Evolutionary conservation across 2,329 filamentous ascomycete species (phyloP), one percentile per base, ranked within the genome.

Genomic region (Monosporascus sp.): DNA sequence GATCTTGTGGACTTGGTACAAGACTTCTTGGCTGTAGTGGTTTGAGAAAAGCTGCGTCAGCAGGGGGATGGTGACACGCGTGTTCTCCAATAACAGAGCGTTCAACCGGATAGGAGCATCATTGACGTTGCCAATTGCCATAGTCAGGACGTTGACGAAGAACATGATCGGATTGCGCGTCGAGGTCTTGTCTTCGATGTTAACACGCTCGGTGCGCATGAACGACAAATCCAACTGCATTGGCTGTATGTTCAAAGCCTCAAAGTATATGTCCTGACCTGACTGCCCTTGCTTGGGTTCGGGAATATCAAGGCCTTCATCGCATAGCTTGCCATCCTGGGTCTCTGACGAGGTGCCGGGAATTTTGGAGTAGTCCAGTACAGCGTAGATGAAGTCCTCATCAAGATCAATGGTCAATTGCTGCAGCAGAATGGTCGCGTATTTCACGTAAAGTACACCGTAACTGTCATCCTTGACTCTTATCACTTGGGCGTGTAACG

Each of bases 51-150:
- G 96, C 68, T 89, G 87, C 22, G 91, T 81, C 45, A 99, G 78
- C 1, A 96, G 85, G 5, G 87, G 85, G 7, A 91, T 86, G 0
- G 94, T 96, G 5, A 99, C 88, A 28, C 94, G 85, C 45, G 94
- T 92, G 63, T 99, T 99, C 71, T 99, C 94, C 24, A 99, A 75
- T 75, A 99, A 89, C 24, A 99, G 77, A 1, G 94, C 91, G 58
- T 97, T 99, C 68, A 99, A 85, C 48, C 91, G 86, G 51, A 99
- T 86, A 0, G 94, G 95, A 7, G 94, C 94, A 71, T 99, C 95
- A 65, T 99, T 99, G 76, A 99, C 91, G 65, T 99, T 99, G 59
- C 94, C 94, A 65, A 99, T 94, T 15, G 94, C 96, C 94, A 99
- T 99, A 1, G 95, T 97, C 77, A 99, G 86, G 61, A 97, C 90